Evolutionary conservation across 2,329 filamentous ascomycete species (phyloP), one percentile per base, ranked within the genome.

Genomic region (Aspergillus sp.): DNA sequence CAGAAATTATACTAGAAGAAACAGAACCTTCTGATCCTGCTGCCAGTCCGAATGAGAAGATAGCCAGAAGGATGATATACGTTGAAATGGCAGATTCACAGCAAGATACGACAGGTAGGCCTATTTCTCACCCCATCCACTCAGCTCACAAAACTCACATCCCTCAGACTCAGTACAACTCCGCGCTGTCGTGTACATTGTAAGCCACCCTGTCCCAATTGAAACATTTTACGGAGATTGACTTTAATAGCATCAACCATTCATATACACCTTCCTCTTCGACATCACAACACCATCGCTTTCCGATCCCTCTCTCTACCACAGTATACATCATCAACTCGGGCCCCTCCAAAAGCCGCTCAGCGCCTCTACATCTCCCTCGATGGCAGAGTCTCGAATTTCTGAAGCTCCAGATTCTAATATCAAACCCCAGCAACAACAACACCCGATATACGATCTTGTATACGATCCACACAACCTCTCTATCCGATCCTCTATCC

Each of bases 401-500:
- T 66, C 66, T 7, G 56, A 66, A 17, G 66, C 66, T 5, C 66
- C n/a, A 54, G 68, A 30, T 66, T 67, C 6, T 66, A 70, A 64
- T 59, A 61, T 68, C 36, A 71, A 75, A 41, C 69, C 71, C 50
- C 68, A 65, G 44, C 69, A 67, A 57, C 67, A 69, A 18, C 72
- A 71, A 44, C 65, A 69, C 18, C 78, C 80, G 11, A 81, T 88
- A 41, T 85, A 82, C 69, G 83, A 87, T 62, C 75, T 88, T 8
- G 78, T 87, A 45, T 87, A 81, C 65, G 85, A 88, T 65, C 83
- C 85, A 1, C 72, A 75, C 6, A 82, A 81, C 32, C 69, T 85
- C 2, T 85, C 84, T 0, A 73, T 87, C 4, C 83, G 85, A 56
- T 83, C 83, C 18, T 84, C 80, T n/a, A 79, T 88, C 17, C 85